These are phyloP conservation scores for Mucor circinelloides DNA, from an alignment of 371 early-diverging fungal genomes.

Conservation along the genomic window DNA sequence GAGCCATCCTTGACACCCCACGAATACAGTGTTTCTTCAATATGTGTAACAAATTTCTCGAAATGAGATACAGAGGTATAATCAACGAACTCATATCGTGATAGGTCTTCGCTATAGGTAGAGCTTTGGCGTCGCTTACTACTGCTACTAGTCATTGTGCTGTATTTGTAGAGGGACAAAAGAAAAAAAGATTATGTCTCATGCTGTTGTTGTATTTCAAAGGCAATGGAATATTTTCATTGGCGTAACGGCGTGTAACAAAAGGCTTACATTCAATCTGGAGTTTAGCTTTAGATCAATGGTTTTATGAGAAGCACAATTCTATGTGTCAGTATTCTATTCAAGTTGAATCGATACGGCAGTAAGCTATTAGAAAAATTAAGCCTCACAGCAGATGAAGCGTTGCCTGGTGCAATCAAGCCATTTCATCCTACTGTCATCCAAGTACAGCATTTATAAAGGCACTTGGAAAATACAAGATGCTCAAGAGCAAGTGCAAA, in stretches of 20 bases:
- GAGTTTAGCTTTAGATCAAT: neutral
- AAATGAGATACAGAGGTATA: constrained; percentile 70
- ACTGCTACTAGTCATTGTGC: neutral
- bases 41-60: constrained; percentile 60
- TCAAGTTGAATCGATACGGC: too few relatives aligned
- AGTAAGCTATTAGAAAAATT: too few relatives aligned
- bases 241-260: neutral
- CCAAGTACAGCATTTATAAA: too few relatives aligned
- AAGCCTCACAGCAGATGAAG: too few relatives aligned
- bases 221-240: neutral
- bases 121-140: constrained; percentile 25
- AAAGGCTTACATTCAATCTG: neutral
- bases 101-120: constrained; percentile 19
- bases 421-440: too few relatives aligned
- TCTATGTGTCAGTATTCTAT: too few relatives aligned
- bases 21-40: constrained; percentile 54
- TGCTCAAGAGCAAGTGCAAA: too few relatives aligned
- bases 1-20: constrained; percentile 61
- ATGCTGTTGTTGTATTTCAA: neutral
- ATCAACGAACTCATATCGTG: constrained; percentile 72
- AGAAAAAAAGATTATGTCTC: neutral
- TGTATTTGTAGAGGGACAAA: neutral
- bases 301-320: too few relatives aligned
- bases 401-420: too few relatives aligned
- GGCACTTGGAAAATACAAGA: too few relatives aligned